Evolutionary conservation across 805 yeast genomes (phyloP), one percentile per base, ranked within the genome.

Genomic region (Priceomyces medius): DNA sequence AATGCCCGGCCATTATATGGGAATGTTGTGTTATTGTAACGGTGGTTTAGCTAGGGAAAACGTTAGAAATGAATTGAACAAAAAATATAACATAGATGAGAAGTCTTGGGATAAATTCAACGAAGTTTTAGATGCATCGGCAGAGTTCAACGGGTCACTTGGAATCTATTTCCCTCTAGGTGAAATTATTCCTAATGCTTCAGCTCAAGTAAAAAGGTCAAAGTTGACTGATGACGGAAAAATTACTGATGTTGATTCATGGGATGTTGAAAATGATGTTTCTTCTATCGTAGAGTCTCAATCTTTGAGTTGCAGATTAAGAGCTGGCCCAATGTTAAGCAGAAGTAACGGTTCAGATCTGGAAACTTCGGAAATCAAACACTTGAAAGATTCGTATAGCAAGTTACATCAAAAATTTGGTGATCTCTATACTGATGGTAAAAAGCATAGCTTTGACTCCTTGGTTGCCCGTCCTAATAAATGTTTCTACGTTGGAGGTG

Each of bases 11-110:
- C 80, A 83, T 27, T 89, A 80, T 59, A 90, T 89, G 97, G 96
- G 95, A 17, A 89, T 89, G 97, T 79, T 90, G 41, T 89, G 97
- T 59, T 89, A 89, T 61, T 85, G 95, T 56, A 89, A 89, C 59
- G 97, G 97, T 0, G 77, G 96, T 0, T 66, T 89, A 37, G 96
- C 97, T 0, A 71, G 97, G 48, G 96, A 89, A 54, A 72, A 74
- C 43, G 71, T 88, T 8, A 72, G 93, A 37, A 83, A 88, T 59
- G 68, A 65, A 18, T 46, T 88, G 21, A 85, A 84, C 54, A 60
- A 63, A 29, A 68, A 74, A 50, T 64, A 67, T 42, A 53, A 56
- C 1, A 45, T 55, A 10, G 49, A 53, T 2, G 59, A 60, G 3
- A 48, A 50, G 4, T 65, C 70, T n/a, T 85, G 91, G 91, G 68